These are phyloP conservation scores for Russula foetens DNA, from an alignment of 768 basidiomycete genomes.

Conservation along the genomic window DNA sequence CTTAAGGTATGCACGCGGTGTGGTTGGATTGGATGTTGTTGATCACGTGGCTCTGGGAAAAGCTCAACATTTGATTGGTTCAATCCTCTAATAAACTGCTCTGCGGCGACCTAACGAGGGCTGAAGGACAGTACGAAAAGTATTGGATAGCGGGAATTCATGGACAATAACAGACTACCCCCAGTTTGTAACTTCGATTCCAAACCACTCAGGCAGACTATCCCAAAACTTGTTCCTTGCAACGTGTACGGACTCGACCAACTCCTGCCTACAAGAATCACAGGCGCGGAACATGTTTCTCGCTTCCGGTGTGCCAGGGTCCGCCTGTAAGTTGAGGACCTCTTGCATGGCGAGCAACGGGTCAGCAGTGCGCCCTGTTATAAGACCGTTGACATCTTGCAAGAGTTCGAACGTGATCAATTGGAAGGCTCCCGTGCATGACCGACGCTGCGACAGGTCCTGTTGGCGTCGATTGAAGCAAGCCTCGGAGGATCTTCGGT, in stretches of 20 bases:
- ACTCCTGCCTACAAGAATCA: constrained; percentile 15
- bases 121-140: too few species aligned
- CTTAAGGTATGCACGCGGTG: too few species aligned
- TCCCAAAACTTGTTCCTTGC: constrained; percentile 17
- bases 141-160: too few species aligned
- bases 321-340: constrained; percentile 13
- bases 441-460: constrained; percentile 2
- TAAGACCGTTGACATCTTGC: constrained; percentile 17
- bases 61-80: too few species aligned
- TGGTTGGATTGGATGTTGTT: background rate
- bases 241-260: constrained; percentile 10
- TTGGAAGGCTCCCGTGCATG: constrained; percentile 18
- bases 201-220: constrained; percentile 19
- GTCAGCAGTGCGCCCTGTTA: constrained; percentile 17
- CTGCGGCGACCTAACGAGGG: too few species aligned
- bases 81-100: too few species aligned
- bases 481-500: constrained; percentile 40
- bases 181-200: constrained; percentile 15
- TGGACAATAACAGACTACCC: background rate
- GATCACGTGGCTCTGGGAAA: background rate
- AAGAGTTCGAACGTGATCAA: constrained; percentile 17
- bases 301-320: constrained; percentile 2
- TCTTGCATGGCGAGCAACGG: constrained; percentile 20
- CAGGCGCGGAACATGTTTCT: constrained; percentile 14
- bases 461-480: constrained; percentile 13